phyloP scores from a whole-genome alignment of 257 asterid species.

The Craterostigma plantagineum region DNA sequence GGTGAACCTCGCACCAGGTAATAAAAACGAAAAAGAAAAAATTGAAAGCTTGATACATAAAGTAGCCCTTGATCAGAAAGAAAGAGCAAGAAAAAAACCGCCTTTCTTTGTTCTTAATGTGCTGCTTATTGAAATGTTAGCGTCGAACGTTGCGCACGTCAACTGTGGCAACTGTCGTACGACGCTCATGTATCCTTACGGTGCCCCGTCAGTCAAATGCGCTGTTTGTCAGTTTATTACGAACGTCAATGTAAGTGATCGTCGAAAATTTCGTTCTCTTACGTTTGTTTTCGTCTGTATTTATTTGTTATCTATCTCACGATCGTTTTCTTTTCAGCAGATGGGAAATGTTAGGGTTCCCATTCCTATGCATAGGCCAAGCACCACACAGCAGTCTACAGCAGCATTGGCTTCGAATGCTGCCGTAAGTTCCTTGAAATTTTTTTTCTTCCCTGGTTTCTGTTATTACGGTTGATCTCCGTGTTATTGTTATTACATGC shows the following conservation, averaged over 20 bases:
- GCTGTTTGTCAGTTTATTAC: conserved; percentile 81
- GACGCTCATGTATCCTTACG: conserved; percentile 86
- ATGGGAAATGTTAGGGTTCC: conserved; percentile 34
- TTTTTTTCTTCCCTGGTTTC: neutral
- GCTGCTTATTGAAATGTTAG: too few relatives aligned
- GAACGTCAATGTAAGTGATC: conserved; percentile 47
- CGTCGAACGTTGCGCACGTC: conserved; percentile 48
- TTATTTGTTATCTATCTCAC: neutral
- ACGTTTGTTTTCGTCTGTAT: neutral
- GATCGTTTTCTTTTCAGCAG: conserved; percentile 20
- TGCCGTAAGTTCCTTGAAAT: conserved; percentile 26
- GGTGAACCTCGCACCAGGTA: too few relatives aligned
- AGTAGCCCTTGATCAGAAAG: too few relatives aligned
- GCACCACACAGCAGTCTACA: conserved; percentile 24
- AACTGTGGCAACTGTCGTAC: conserved; percentile 84
- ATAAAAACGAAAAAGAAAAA: too few relatives aligned
- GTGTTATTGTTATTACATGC: conserved; percentile 30
- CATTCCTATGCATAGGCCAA: conserved; percentile 34
- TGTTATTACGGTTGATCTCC: conserved; percentile 1
- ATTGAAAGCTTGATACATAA: too few relatives aligned
- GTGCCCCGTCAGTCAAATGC: conserved; percentile 97
- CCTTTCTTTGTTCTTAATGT: too few relatives aligned
- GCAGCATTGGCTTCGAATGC: conserved; percentile 30
- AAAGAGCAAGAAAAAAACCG: too few relatives aligned
- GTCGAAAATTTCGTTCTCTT: neutral